Percentiles rank a stretch among this genome's conserved stretches.
Conservation (phyloP, 495 filamentous ascomycete species). For the Penicillium silybi region DNA sequence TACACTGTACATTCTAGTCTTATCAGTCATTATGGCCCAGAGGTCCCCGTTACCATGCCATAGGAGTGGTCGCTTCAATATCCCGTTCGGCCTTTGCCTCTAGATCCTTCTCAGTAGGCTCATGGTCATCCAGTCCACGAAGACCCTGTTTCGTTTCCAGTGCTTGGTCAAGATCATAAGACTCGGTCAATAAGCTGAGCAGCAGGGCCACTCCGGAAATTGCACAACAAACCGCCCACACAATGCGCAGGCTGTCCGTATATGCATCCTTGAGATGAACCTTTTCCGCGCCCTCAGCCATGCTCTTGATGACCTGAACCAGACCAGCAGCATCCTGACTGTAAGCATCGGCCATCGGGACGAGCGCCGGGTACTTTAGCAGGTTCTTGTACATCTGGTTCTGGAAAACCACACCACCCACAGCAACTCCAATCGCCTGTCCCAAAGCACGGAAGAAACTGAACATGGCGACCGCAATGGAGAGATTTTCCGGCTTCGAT, state of each 20-base stretch:
- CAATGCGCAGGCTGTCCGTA: constrained; percentile 51
- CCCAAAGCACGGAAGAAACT: constrained; percentile 55
- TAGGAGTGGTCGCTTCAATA: constrained; percentile 9
- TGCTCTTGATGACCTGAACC: constrained; percentile 54
- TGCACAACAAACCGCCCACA: constrained; percentile 56
- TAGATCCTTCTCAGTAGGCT: constrained; percentile 12
- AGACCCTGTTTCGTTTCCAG: constrained; percentile 32
- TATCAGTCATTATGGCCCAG: neutral
- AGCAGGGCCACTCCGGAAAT: constrained; percentile 47
- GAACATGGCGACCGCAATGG: constrained; percentile 51
- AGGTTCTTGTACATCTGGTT: constrained; percentile 53
- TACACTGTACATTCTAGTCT: constrained; percentile 8
- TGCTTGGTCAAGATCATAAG: constrained; percentile 51
- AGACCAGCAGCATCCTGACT: constrained; percentile 56
- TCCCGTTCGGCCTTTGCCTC: constrained; percentile 6
- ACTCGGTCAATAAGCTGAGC: constrained; percentile 47
- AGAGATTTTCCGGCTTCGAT: constrained; percentile 36
- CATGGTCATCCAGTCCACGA: constrained; percentile 3
- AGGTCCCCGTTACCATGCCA: constrained; percentile 9
- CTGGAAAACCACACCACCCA: constrained; percentile 59
- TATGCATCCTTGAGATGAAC: constrained; percentile 49
- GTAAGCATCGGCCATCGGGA: constrained; percentile 41
- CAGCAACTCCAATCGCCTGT: constrained; percentile 51
- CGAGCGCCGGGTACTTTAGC: constrained; percentile 36
- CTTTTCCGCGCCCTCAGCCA: constrained; percentile 42